Percentiles rank a stretch among this genome's conserved stretches.
Conservation (phyloP, 1,139 yeast genomes). For the Suhomyces kunorum region DNA sequence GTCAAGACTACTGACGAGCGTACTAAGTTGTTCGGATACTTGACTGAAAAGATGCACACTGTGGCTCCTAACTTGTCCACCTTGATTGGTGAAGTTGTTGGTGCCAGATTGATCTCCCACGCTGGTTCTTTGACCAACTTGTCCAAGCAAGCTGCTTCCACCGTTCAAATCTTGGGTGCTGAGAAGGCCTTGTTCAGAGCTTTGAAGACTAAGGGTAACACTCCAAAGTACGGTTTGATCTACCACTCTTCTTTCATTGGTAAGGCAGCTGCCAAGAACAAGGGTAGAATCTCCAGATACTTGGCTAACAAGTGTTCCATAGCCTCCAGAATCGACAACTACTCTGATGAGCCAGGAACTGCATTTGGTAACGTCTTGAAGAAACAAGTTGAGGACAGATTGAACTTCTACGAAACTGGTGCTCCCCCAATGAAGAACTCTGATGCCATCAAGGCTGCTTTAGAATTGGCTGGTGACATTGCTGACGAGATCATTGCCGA, state of each 20-base stretch:
- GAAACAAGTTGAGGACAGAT: conserved; percentile 97
- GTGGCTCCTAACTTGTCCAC: conserved; percentile 98
- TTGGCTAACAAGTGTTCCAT: conserved; percentile 98
- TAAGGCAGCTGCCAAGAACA: conserved; percentile 95
- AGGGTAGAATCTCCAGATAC: conserved; percentile 98
- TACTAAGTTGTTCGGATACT: conserved; percentile 80
- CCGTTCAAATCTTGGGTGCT: conserved; percentile 98
- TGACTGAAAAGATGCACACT: conserved; percentile 93
- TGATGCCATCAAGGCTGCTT: conserved; percentile 90
- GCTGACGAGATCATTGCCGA: conserved; percentile 34
- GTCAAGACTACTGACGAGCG: conserved; percentile 93
- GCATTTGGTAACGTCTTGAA: conserved; percentile 89
- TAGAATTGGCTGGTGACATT: conserved; percentile 58
- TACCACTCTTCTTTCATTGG: conserved; percentile 98
- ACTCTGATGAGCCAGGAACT: conserved; percentile 80
- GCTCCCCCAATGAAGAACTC: conserved; percentile 95
- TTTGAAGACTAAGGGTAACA: conserved; percentile 94
- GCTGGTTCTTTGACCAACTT: conserved; percentile 92
- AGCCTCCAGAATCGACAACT: conserved; percentile 97
- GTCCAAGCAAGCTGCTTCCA: conserved; percentile 98
- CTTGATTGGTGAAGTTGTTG: conserved; percentile 95
- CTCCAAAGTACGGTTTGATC: conserved; percentile 96
- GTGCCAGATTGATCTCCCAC: conserved; percentile 97
- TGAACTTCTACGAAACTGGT: conserved; percentile 94
- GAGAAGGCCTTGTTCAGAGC: conserved; percentile 99